Evolutionary conservation across 345 rosid species (phyloP).

Genomic region (Trapa bicornis): DNA sequence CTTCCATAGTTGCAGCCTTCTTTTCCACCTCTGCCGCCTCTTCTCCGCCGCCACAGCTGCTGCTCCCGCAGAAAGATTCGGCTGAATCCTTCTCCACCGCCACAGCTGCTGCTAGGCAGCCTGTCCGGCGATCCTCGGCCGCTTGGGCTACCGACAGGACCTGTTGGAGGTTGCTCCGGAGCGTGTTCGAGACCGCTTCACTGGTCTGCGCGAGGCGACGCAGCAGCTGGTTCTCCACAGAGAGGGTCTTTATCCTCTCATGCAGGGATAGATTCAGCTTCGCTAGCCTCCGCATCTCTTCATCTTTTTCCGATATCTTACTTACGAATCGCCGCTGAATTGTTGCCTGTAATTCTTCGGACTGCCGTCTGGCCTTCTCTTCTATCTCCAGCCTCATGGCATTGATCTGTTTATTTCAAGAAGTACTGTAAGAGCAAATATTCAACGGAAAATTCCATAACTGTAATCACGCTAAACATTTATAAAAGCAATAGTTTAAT

Average conservation of each 20-base stretch:
- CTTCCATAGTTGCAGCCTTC: neutral
- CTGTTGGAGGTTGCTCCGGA: slow-evolving; percentile 42
- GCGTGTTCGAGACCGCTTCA: slow-evolving; percentile 55
- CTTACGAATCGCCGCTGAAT: too few relatives aligned
- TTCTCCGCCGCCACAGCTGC: slow-evolving; percentile 1
- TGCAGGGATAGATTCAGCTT: slow-evolving; percentile 45
- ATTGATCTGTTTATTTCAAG: too few relatives aligned
- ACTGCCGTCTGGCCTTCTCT: too few relatives aligned
- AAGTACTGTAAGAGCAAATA: too few relatives aligned
- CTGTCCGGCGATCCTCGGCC: neutral
- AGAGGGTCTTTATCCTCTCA: slow-evolving; percentile 42
- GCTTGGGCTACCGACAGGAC: slow-evolving; percentile 24
- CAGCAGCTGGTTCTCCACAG: slow-evolving; percentile 53
- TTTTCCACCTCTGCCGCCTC: neutral
- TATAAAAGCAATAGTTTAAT: too few relatives aligned
- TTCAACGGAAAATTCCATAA: too few relatives aligned
- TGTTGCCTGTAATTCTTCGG: too few relatives aligned
- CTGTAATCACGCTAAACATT: too few relatives aligned
- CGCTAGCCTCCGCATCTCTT: too few relatives aligned
- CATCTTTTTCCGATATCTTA: too few relatives aligned
- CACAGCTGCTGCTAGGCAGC: too few relatives aligned
- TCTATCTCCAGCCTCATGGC: too few relatives aligned
- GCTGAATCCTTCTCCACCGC: slow-evolving; percentile 18
- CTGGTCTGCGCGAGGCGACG: slow-evolving; percentile 52
- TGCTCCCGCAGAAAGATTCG: slow-evolving; percentile 64